phyloP scores from a whole-genome alignment of 1,284 basidiomycete genomes.

The Ustilago trichophora region DNA sequence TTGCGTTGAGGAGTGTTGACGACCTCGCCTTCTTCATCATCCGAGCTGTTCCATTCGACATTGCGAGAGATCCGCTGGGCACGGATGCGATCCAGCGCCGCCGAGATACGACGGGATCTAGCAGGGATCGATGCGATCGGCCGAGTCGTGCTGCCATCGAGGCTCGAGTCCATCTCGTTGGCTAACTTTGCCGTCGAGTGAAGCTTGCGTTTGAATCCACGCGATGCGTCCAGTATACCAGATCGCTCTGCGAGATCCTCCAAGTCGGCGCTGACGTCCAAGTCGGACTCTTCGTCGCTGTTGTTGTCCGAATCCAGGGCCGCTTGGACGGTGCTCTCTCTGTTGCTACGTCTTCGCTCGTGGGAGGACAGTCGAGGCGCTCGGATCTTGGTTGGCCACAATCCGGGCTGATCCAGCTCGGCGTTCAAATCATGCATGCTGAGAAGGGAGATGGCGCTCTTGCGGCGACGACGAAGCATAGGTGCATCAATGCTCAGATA shows the following conservation, averaged over 20 bases:
- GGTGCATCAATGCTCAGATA: constrained; percentile 69
- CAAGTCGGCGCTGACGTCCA: constrained; percentile 36
- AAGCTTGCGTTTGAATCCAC: constrained; percentile 45
- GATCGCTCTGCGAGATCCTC: constrained; percentile 47
- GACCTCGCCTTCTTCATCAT: constrained; percentile 17
- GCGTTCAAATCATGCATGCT: constrained; percentile 6
- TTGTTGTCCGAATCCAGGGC: not conserved
- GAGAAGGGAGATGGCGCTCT: constrained; percentile 19
- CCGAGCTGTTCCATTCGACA: constrained; percentile 24
- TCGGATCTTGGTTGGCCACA: constrained; percentile 28
- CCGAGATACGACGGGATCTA: constrained; percentile 28
- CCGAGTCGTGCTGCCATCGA: no score
- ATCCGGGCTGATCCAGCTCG: constrained; percentile 32
- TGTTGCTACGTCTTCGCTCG: constrained; percentile 3
- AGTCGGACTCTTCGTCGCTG: constrained; percentile 45
- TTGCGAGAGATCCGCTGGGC: constrained; percentile 12
- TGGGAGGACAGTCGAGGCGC: constrained; percentile 39
- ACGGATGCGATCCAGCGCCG: constrained; percentile 22
- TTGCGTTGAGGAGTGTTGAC: constrained; percentile 1
- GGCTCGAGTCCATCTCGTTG: no score
- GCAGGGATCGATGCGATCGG: constrained; percentile 44
- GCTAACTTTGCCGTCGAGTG: not conserved
- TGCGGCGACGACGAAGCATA: constrained; percentile 28
- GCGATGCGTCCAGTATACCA: constrained; percentile 28
- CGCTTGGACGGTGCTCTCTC: not conserved